phyloP scores from a whole-genome alignment of 2,329 filamentous ascomycete genomes.

The Rachicladosporium sp. region DNA sequence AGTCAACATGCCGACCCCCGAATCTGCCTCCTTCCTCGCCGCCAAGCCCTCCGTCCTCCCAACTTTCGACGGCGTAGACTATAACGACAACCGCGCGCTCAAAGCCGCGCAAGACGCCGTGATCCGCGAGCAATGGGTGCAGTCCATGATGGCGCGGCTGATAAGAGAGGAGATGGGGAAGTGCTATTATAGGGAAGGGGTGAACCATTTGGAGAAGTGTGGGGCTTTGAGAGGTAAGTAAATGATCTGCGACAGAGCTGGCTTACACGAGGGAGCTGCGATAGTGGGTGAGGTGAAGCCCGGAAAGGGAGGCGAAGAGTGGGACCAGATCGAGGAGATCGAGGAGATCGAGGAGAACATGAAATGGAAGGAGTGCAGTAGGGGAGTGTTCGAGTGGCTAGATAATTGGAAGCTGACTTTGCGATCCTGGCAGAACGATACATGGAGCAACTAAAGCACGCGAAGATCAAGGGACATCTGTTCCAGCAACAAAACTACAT shows the following conservation, averaged over 20 bases:
- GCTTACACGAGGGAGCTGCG: too few relatives aligned
- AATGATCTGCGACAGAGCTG: slow-evolving; percentile 35
- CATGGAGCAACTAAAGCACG: slow-evolving; percentile 61
- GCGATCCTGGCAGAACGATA: slow-evolving; percentile 51
- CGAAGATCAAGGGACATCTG: slow-evolving; percentile 66
- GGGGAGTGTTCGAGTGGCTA: background rate
- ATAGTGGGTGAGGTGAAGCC: too few relatives aligned
- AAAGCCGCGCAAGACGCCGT: slow-evolving; percentile 76
- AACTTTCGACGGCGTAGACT: slow-evolving; percentile 78
- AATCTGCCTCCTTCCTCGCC: slow-evolving; percentile 69
- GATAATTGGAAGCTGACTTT: background rate
- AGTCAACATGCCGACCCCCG: slow-evolving; percentile 61
- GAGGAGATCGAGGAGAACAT: too few relatives aligned
- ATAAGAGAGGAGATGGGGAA: slow-evolving; percentile 74
- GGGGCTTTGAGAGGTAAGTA: slow-evolving; percentile 65
- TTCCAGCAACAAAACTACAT: slow-evolving; percentile 71
- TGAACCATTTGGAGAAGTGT: slow-evolving; percentile 83
- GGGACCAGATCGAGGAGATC: too few relatives aligned
- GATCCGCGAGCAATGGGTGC: slow-evolving; percentile 78
- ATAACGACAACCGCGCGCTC: slow-evolving; percentile 66
- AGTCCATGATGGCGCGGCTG: slow-evolving; percentile 75
- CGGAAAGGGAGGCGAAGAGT: too few relatives aligned
- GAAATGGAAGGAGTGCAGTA: too few relatives aligned
- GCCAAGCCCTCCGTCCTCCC: slow-evolving; percentile 73
- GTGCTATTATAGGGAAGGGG: slow-evolving; percentile 73